Percentiles rank a stretch among this genome's conserved stretches.
These are phyloP conservation scores for Yarrowia galli DNA, from an alignment of 1,139 yeast genomes.

Conservation along the genomic window DNA sequence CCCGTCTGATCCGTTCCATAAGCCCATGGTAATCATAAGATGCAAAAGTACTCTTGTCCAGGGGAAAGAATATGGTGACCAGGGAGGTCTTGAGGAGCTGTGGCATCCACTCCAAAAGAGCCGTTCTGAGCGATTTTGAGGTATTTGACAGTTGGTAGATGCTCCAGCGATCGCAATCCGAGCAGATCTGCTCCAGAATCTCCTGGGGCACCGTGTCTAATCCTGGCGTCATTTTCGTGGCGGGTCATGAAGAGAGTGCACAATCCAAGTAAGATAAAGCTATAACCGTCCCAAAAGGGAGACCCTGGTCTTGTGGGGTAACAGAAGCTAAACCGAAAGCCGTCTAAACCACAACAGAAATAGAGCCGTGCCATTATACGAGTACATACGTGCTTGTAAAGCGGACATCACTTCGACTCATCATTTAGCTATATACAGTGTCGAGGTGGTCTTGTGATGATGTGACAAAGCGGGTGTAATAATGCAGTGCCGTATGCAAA, in stretches of 20 bases:
- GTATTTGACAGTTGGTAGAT: constrained; percentile 7
- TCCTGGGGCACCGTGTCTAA: constrained; percentile 16
- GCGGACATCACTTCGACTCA: not conserved
- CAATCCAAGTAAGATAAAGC: constrained; percentile 8
- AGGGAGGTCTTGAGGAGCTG: not conserved
- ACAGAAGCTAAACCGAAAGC: constrained; percentile 11
- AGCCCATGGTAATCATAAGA: constrained; percentile 11
- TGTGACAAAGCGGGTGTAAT: not conserved
- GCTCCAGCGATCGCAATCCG: not conserved
- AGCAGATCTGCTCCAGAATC: not conserved
- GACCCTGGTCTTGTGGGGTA: not conserved
- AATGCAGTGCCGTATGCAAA: constrained; percentile 6
- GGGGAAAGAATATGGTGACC: not conserved
- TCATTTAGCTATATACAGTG: not conserved
- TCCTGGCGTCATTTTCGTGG: constrained; percentile 5
- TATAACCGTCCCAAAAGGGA: not conserved
- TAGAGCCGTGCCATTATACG: too few relatives aligned
- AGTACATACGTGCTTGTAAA: too few relatives aligned
- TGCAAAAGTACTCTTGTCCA: constrained; percentile 12
- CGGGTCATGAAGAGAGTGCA: not conserved
- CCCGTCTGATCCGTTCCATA: not conserved
- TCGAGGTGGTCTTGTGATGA: not conserved
- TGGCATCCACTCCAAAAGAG: constrained; percentile 3
- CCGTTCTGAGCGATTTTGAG: not conserved
- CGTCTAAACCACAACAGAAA: not conserved